Conservation (phyloP, 2,329 filamentous ascomycete genomes). For the Fusarium nanum region DNA sequence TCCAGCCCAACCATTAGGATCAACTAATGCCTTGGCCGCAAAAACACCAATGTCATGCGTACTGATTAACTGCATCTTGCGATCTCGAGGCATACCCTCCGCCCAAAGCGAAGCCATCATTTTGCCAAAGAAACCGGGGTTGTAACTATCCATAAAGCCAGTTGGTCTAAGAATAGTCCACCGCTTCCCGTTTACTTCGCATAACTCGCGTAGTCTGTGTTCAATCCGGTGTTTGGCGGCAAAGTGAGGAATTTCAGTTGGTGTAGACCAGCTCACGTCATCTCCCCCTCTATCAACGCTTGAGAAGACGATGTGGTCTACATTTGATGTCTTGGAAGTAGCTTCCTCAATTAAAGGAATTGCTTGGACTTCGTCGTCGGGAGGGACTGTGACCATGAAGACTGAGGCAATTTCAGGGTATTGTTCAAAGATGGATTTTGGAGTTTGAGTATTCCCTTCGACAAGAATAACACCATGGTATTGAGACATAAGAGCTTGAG, state of each 20-base stretch:
- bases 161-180: slow-evolving; percentile 47
- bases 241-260: slow-evolving; percentile 36
- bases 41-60: slow-evolving; percentile 43
- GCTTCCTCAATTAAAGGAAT: slow-evolving; percentile 44
- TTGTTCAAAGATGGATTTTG: slow-evolving; percentile 34
- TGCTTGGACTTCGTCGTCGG: slow-evolving; percentile 42
- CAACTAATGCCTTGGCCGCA: slow-evolving; percentile 12
- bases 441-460: slow-evolving; percentile 1
- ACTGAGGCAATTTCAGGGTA: slow-evolving; percentile 40
- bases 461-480: slow-evolving; percentile 26
- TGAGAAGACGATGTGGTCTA: slow-evolving; percentile 39
- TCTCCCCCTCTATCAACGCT: slow-evolving; percentile 37
- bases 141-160: slow-evolving; percentile 48
- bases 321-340: not conserved
- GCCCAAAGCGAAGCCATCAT: slow-evolving; percentile 44
- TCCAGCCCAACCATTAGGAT: slow-evolving; percentile 5
- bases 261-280: slow-evolving; percentile 14
- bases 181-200: not conserved
- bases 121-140: slow-evolving; percentile 41
- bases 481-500: not conserved
- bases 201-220: slow-evolving; percentile 13
- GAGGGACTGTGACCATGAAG: slow-evolving; percentile 46
- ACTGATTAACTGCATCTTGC: slow-evolving; percentile 44
- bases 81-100: slow-evolving; percentile 40
- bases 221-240: slow-evolving; percentile 37